These are phyloP conservation scores for Macrocybe gigantea DNA, from an alignment of 768 basidiomycete species.

Conservation along the genomic window DNA sequence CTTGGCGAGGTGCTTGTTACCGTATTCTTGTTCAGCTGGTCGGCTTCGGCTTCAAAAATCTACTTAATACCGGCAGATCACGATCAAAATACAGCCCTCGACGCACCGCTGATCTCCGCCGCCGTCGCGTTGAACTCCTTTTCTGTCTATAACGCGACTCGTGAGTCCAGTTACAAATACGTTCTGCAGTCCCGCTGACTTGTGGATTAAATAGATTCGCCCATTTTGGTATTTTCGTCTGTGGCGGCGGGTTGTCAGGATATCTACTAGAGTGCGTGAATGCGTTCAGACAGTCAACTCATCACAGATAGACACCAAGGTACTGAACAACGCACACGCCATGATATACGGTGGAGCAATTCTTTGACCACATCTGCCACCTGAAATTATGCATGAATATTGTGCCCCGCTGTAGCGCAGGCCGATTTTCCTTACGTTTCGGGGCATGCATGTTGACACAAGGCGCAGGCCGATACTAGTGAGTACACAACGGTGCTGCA, in stretches of 20 bases:
- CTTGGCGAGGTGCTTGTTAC: too few species aligned
- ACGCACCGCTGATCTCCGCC: too few species aligned
- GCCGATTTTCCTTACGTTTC: constrained; percentile 3
- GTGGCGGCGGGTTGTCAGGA: background rate
- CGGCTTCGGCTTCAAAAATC: too few species aligned
- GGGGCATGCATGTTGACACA: constrained; percentile 33
- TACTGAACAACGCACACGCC: background rate
- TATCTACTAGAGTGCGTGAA: background rate
- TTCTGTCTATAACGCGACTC: too few species aligned
- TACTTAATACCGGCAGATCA: too few species aligned
- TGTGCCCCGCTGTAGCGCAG: background rate
- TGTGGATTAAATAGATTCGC: too few species aligned
- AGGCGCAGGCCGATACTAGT: constrained; percentile 49
- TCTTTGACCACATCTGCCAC: constrained; percentile 9
- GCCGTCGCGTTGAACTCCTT: too few species aligned
- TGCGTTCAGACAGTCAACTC: background rate
- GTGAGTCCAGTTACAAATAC: too few species aligned
- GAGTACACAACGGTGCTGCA: constrained; percentile 56
- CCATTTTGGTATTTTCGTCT: background rate
- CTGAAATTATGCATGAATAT: constrained; percentile 1
- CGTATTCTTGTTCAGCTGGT: too few species aligned
- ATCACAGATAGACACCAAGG: background rate
- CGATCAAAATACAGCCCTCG: too few species aligned
- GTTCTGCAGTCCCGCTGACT: too few species aligned
- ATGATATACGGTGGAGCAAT: constrained; percentile 8